Base-by-base conservation (phyloP, 768 basidiomycete genomes). In the Mycena kentingensis region DNA sequence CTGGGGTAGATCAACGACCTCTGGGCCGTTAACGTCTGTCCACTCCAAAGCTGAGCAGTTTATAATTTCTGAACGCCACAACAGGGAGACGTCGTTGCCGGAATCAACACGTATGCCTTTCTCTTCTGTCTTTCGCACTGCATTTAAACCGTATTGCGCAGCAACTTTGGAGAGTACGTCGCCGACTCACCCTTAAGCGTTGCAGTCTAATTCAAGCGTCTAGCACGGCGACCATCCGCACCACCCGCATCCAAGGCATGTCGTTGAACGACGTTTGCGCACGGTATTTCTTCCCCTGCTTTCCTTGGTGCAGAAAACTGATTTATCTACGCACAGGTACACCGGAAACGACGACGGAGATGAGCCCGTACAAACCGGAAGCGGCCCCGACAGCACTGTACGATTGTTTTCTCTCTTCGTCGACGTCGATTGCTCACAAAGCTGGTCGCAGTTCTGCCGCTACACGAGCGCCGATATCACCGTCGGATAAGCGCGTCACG, bases 1-100 rank as follows among this genome's bases (percentile, higher is more conserved):
- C n/a, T n/a, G n/a, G n/a, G n/a, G n/a, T n/a, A n/a, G 19, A 44
- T 52, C 51, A 52, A 52, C 51, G 51, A 52, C 16, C 43, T 52
- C 51, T 52, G 51, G 51, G 51, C 51, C 4, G 51, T 52, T 5
- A 22, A 52, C 32, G 51, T 44, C 16, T 15, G 19, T 26, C 25
- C n/a, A 8, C 49, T 5, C 42, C 10, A 31, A 7, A n/a, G 26
- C 28, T 6, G 28, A 6, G 11, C 10, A 18, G 5, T 13, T 12
- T 1, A 24, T 24, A 8, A 28, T 19, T 24, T 6, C 26, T 41
- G 5, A 18, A 27, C 5, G 13, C n/a, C n/a, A 10, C 35, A 32
- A 7, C 24, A 49, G 47, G 47, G 47, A 7, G 47, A 38, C 16
- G 47, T 49, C 1, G 47, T 49, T 1, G 47, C 47, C 16, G 47